phyloP scores from a whole-genome alignment of 148 eudicot species.

The Arctostaphylos glauca region DNA sequence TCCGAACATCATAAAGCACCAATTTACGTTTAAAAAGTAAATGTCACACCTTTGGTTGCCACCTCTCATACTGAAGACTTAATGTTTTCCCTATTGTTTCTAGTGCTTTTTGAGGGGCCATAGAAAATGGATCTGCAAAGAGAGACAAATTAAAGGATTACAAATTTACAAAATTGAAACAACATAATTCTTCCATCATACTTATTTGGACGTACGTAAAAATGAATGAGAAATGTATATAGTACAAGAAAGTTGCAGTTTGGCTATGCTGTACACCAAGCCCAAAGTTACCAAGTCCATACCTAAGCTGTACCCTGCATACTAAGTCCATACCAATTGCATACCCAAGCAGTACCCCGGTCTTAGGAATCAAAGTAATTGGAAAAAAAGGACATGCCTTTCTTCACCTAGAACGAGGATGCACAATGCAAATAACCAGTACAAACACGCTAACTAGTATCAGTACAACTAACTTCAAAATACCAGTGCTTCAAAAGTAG shows the following conservation, averaged over 20 bases:
- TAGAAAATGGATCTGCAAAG: constrained; percentile 80
- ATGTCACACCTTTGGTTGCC: constrained; percentile 82
- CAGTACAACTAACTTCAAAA: background rate
- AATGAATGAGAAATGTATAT: background rate
- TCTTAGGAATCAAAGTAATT: background rate
- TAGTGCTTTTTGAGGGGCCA: constrained; percentile 93
- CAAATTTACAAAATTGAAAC: background rate
- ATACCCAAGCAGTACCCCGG: background rate
- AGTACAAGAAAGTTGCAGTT: background rate
- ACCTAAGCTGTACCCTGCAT: background rate
- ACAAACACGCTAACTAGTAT: background rate
- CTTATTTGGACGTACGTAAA: background rate
- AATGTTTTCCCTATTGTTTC: constrained; percentile 88
- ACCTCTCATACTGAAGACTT: constrained; percentile 85
- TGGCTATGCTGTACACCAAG: background rate
- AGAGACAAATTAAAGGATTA: background rate
- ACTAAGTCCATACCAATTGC: too few species aligned
- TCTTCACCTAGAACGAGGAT: background rate
- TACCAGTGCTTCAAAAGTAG: background rate
- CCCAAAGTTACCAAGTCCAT: background rate
- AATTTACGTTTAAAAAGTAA: background rate
- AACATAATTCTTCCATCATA: background rate
- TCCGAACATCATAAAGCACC: background rate
- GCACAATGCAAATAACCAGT: background rate
- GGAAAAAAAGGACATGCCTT: background rate